These are phyloP conservation scores for Pulveroboletus sp. DNA, from an alignment of 768 basidiomycete species.

Conservation along the genomic window DNA sequence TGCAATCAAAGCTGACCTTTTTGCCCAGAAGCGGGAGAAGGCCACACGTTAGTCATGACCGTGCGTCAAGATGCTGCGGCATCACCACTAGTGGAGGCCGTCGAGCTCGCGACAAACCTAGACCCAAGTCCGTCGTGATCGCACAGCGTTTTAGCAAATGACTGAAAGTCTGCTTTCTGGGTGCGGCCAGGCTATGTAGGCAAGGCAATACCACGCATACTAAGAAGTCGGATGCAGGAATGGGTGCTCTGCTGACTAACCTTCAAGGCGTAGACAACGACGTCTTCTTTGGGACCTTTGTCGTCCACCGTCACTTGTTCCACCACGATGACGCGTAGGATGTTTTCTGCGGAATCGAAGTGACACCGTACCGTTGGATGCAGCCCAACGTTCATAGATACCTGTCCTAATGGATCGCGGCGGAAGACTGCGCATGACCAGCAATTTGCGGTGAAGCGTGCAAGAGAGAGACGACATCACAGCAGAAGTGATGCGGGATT, in stretches of 20 bases:
- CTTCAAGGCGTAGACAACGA: conserved; percentile 64
- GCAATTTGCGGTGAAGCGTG: background rate
- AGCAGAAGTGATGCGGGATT: conserved; percentile 5
- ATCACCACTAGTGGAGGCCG: background rate
- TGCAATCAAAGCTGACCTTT: background rate
- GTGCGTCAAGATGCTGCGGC: conserved; percentile 13
- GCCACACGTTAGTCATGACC: background rate
- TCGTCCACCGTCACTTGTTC: conserved; percentile 36
- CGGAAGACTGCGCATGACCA: conserved; percentile 49
- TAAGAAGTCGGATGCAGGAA: background rate
- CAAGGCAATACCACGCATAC: background rate
- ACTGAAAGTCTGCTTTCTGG: conserved; percentile 49
- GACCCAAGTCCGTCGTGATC: conserved; percentile 32
- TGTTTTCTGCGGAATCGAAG: conserved; percentile 51
- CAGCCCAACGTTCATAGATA: conserved; percentile 62
- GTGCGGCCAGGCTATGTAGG: conserved; percentile 33
- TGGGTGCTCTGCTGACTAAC: conserved; percentile 28
- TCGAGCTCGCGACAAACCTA: conserved; percentile 1
- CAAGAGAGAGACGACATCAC: background rate
- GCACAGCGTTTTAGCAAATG: conserved; percentile 45
- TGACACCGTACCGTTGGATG: conserved; percentile 52
- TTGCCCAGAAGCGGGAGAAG: background rate
- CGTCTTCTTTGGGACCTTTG: conserved; percentile 30
- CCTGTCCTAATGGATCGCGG: conserved; percentile 65
- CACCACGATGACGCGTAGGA: conserved; percentile 51